These are phyloP conservation scores for Coemansia umbellata DNA, from an alignment of 192 early-diverging fungal genomes.

Conservation along the genomic window DNA sequence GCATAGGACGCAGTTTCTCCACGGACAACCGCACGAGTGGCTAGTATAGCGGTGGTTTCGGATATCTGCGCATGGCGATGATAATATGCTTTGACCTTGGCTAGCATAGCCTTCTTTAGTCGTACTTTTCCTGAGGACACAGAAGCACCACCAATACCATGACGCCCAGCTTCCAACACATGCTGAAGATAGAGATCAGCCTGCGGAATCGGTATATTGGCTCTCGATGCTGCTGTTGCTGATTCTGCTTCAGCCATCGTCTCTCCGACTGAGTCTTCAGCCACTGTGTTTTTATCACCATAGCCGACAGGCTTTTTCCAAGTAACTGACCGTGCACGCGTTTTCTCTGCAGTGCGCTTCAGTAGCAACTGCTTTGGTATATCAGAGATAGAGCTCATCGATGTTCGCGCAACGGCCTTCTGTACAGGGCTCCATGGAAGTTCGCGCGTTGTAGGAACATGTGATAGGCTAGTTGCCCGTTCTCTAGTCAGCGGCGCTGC, in stretches of 20 bases:
- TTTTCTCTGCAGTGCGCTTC: slow-evolving; percentile 21
- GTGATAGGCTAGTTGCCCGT: slow-evolving; percentile 15
- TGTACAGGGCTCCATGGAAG: slow-evolving; percentile 6
- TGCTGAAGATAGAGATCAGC: slow-evolving; percentile 11
- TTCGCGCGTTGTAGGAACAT: background rate
- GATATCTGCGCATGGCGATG: slow-evolving; percentile 21
- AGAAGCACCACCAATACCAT: background rate
- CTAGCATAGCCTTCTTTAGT: slow-evolving; percentile 15
- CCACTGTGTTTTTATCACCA: background rate
- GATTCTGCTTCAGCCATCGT: too few relatives aligned
- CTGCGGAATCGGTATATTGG: background rate
- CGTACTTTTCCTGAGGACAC: slow-evolving; percentile 7
- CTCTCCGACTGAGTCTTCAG: background rate
- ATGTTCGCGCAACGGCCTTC: background rate
- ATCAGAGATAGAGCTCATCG: background rate
- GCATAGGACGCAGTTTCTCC: slow-evolving; percentile 21
- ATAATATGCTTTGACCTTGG: slow-evolving; percentile 30
- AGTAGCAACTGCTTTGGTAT: slow-evolving; percentile 11
- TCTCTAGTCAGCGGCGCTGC: slow-evolving; percentile 4
- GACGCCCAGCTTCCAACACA: background rate
- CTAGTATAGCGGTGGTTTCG: slow-evolving; percentile 29
- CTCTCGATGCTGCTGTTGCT: background rate
- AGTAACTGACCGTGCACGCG: slow-evolving; percentile 16
- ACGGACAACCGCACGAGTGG: slow-evolving; percentile 36
- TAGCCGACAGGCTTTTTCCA: slow-evolving; percentile 6